Conservation (phyloP, 1,284 basidiomycete species). For the Ganoderma boninense region DNA sequence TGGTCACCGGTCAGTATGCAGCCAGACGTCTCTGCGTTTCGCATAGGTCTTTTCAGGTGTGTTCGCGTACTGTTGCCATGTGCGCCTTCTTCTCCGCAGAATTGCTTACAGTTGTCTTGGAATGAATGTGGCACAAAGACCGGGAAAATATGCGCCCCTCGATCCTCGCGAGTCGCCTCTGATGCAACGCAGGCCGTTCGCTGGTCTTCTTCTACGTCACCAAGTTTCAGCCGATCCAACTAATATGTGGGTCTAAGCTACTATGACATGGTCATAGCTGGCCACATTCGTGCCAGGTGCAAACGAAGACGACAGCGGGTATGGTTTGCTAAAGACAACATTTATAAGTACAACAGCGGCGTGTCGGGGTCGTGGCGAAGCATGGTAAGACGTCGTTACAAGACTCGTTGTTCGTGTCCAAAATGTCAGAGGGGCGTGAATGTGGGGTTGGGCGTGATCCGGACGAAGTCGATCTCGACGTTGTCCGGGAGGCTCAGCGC, state of each 20-base stretch:
- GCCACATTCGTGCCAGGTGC: neutral
- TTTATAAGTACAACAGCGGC: constrained; percentile 1
- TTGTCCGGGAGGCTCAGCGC: constrained; percentile 39
- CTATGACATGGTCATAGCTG: neutral
- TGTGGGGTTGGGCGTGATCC: constrained; percentile 6
- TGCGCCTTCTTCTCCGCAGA: no score
- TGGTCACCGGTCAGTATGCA: no score
- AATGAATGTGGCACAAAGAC: no score
- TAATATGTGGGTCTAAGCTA: neutral
- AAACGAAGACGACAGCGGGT: neutral
- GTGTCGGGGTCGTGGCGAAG: neutral
- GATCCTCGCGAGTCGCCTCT: neutral
- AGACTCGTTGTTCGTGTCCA: neutral
- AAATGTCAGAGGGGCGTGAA: constrained; percentile 14
- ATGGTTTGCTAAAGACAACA: constrained; percentile 7
- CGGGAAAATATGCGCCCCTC: neutral
- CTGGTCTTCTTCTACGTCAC: neutral
- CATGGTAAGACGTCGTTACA: neutral
- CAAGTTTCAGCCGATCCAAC: neutral
- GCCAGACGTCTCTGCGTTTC: no score
- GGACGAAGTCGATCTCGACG: constrained; percentile 33
- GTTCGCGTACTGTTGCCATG: no score
- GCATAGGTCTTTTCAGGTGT: no score
- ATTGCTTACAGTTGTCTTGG: no score
- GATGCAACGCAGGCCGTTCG: neutral